phyloP scores from a whole-genome alignment of 148 eudicot species.

The Dysphania ambrosioides region DNA sequence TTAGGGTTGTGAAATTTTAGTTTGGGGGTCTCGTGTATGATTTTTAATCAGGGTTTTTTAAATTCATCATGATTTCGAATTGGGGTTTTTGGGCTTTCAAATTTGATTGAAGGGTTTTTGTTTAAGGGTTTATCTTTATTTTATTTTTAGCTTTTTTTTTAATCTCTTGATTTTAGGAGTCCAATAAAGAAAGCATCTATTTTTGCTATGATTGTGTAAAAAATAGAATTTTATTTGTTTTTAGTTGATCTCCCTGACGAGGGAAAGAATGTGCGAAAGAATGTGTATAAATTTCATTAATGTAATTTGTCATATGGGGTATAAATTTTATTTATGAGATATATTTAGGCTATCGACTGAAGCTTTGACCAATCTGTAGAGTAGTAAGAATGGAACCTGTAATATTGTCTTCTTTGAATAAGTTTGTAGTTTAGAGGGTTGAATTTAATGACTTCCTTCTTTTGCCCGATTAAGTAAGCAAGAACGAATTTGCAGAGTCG shows the following conservation, averaged over 20 bases:
- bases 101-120: too few species aligned
- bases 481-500: background rate
- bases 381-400: background rate
- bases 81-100: background rate
- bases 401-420: background rate
- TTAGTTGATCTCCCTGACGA: background rate
- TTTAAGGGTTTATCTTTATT: background rate
- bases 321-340: background rate
- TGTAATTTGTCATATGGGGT: constrained; percentile 1
- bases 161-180: background rate
- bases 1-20: too few species aligned
- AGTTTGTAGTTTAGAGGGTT: background rate
- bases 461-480: background rate
- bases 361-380: background rate
- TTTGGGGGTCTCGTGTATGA: too few species aligned
- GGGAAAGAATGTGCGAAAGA: background rate
- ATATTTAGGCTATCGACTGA: background rate
- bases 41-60: too few species aligned
- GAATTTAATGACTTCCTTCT: background rate
- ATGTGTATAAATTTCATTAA: background rate
- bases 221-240: constrained; percentile 4
- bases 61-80: too few species aligned
- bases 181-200: constrained; percentile 8
- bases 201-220: background rate
- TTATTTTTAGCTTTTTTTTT: background rate